Base-by-base conservation (phyloP, 2,329 filamentous ascomycete genomes). In the Clarireedia homoeocarpa region DNA sequence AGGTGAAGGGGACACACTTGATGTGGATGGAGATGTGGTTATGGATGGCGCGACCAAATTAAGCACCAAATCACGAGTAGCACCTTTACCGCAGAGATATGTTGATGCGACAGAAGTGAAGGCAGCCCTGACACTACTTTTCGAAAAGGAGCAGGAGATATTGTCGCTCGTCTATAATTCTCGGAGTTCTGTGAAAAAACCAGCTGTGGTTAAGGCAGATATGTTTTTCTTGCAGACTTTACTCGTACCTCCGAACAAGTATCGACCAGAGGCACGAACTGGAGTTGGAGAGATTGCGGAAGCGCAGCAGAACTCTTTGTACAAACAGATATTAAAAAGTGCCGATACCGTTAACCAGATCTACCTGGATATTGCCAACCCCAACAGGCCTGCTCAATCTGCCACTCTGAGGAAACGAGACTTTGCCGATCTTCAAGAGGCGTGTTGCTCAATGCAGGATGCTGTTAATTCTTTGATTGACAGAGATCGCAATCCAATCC, bases 201-300 rank as follows among this genome's bases (percentile, higher is more conserved):
- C 77, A 39, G 72, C 73, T 6, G 74, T 74, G 17, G 75, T 90
- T n/a, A 83, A 76, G 2, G 82, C 89, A 1, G 88, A 96, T 63
- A 96, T 97, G 85, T 97, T 99, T 73, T 99, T 99, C 73, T 77
- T 97, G 56, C 85, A 88, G 56, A 86, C 84, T 38, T 76, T 99
- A 52, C 77, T 97, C 14, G 90, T 99, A 0, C 91, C 95, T 2
- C 94, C 94, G 2, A 99, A 96, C 70, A 87, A 85, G 65, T 99
- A 87, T 71, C 85, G 94, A 42, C 91, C 94, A 12, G 90, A 95
- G 69, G 89, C 91, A 9, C 81, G 84, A 58, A 91, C 89, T 30
- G 89, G 90, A 46, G 82, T 86, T 38, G 84, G 86, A 45, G 84
- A 91, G 54, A 88, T 97, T 61, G 83, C 90, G 26, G 94, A 99